Percentiles rank a stretch among this genome's conserved stretches.
Conservation (phyloP, 176 grass and related monocot species). For the Oryza glumipatula region DNA sequence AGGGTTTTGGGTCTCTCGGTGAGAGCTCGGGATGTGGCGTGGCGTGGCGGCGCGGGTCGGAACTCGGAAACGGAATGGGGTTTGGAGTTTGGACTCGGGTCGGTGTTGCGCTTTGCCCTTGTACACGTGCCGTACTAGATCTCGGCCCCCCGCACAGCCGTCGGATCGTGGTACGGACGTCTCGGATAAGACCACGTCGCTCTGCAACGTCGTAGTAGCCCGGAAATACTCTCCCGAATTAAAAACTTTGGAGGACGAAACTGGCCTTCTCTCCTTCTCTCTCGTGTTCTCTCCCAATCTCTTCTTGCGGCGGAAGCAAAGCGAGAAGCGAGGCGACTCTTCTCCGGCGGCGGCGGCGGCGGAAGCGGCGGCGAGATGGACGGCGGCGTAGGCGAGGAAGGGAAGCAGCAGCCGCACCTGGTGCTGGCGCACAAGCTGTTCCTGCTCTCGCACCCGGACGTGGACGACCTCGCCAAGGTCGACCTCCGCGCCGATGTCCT, state of each 20-base stretch:
- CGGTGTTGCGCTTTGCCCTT: slow-evolving; percentile 16
- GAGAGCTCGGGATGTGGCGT: no score
- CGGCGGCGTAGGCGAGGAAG: slow-evolving; percentile 52
- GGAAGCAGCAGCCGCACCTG: slow-evolving; percentile 82
- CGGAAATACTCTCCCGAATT: neutral
- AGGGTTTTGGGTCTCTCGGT: slow-evolving; percentile 38
- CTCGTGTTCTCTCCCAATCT: slow-evolving; percentile 8
- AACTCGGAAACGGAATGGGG: neutral
- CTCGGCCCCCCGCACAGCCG: neutral
- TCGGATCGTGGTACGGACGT: slow-evolving; percentile 13
- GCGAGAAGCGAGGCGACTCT: neutral
- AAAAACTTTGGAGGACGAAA: neutral
- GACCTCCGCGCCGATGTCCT: slow-evolving; percentile 82
- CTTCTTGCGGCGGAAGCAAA: slow-evolving; percentile 61
- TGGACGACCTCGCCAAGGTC: slow-evolving; percentile 94
- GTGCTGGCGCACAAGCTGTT: slow-evolving; percentile 86
- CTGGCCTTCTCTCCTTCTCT: neutral
- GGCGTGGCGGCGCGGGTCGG: neutral
- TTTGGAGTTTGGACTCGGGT: slow-evolving; percentile 14
- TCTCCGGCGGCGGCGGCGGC: slow-evolving; percentile 42
- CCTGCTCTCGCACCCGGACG: slow-evolving; percentile 73
- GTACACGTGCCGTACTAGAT: neutral
- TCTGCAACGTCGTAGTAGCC: neutral
- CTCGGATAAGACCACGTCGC: neutral
- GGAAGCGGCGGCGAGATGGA: slow-evolving; percentile 35